Evolutionary conservation across 1,139 yeast genomes (phyloP), one percentile per base, ranked within the genome.

Genomic region (Candida albicans): DNA sequence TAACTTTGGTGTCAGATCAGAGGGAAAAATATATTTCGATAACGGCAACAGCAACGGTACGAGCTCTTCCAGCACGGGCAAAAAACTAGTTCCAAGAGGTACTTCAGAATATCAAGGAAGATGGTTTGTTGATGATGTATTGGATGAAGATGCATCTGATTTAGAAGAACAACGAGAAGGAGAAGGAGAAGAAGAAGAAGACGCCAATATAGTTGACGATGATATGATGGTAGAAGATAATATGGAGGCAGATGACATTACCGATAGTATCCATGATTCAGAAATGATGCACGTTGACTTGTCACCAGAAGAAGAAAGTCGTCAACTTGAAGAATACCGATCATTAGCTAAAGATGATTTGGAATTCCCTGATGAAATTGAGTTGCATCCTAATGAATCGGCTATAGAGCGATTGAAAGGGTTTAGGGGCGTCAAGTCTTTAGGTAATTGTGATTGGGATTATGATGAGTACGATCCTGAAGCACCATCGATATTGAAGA

Each of bases 351-450:
- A 78, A 49, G 97, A 90, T 41, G 97, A 93, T 60, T 75, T 82
- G 36, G 96, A 93, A 55, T 93, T 90, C 71, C 98, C 99, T 0
- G 99, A 95, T 66, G 99, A 95, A 66, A 68, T 91, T 44, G 98
- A 95, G 62, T 68, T 93, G 39, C 79, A 76, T 43, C 97, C 98
- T 27, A 59, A 67, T 4, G 90, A 79, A 53, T 77, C 86, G 9
- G 99, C 88, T 11, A 79, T 77, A 54, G 90, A 89, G 52, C 77
- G 88, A 49, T 72, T 93, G 47, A 66, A 73, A 30, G 78, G 89
- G 47, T 93, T 89, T 64, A 78, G 98, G 62, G 98, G 98, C 46
- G 78, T 91, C 50, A 88, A 88, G 62, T 87, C 87, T 37, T 68
- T 95, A 50, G 82, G 85, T 40, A 82, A 84, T 50, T 83, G 95